Percentiles rank a stretch among this genome's conserved stretches.
Evolutionary conservation across 2,329 filamentous ascomycete genomes (phyloP).

Genomic region (Mollisia scopiformis): DNA sequence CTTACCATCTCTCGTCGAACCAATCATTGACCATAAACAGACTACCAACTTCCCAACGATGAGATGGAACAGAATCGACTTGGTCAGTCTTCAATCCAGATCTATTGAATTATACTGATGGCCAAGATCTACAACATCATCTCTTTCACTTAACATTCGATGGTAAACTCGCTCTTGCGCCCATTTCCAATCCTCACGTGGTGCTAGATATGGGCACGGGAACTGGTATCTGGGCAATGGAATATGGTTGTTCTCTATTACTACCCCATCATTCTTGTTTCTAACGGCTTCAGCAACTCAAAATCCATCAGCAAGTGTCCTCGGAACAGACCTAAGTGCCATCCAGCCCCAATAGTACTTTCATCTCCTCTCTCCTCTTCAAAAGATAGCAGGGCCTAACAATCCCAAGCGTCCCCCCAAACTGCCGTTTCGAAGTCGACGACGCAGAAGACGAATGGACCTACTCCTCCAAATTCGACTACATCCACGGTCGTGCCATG

Average conservation of each 20-base stretch:
- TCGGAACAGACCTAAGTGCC: slow-evolving; percentile 35
- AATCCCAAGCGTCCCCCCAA: slow-evolving; percentile 42
- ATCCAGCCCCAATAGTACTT: slow-evolving; percentile 31
- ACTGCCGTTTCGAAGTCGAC: slow-evolving; percentile 10
- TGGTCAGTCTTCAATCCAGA: slow-evolving; percentile 5
- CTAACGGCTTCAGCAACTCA: slow-evolving; percentile 9
- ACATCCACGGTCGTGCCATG: slow-evolving; percentile 35
- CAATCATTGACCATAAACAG: slow-evolving; percentile 12
- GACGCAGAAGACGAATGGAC: slow-evolving; percentile 15
- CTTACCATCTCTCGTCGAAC: background rate
- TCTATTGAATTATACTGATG: background rate
- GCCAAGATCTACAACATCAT: slow-evolving; percentile 26
- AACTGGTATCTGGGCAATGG: slow-evolving; percentile 45
- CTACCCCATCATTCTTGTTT: background rate
- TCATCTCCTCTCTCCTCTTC: background rate
- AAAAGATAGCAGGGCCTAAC: background rate
- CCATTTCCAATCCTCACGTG: slow-evolving; percentile 34
- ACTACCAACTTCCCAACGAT: slow-evolving; percentile 27
- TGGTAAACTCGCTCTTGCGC: slow-evolving; percentile 26
- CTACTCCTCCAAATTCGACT: slow-evolving; percentile 14
- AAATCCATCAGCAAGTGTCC: slow-evolving; percentile 31
- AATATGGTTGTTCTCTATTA: slow-evolving; percentile 13
- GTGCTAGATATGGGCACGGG: slow-evolving; percentile 46
- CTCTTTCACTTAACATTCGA: slow-evolving; percentile 25
- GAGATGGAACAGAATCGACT: slow-evolving; percentile 20